These are phyloP conservation scores for Nigrospora oryzae DNA, from an alignment of 2,329 filamentous ascomycete species.

Conservation along the genomic window DNA sequence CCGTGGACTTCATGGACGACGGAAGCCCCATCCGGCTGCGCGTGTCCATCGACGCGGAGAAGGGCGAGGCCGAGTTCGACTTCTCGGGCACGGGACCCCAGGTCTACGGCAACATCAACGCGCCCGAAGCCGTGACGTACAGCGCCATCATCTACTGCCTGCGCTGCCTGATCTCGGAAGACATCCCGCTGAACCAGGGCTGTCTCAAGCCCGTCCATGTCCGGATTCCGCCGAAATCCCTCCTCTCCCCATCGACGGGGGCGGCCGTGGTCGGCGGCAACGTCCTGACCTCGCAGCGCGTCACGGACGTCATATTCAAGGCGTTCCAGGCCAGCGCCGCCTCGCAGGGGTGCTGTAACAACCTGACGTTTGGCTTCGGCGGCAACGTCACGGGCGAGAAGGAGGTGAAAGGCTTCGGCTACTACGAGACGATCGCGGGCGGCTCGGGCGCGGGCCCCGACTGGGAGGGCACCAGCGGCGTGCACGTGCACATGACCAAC, in stretches of 20 bases:
- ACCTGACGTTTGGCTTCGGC: constrained; percentile 70
- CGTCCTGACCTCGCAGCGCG: constrained; percentile 64
- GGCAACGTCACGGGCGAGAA: constrained; percentile 48
- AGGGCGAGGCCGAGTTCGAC: constrained; percentile 68
- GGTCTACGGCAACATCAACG: constrained; percentile 68
- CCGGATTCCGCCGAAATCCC: constrained; percentile 57
- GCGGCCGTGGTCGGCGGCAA: constrained; percentile 73
- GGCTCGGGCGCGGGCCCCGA: constrained; percentile 59
- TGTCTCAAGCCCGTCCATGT: constrained; percentile 65
- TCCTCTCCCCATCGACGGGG: constrained; percentile 62
- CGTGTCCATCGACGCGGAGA: constrained; percentile 60
- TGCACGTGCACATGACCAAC: constrained; percentile 73
- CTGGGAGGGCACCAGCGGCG: constrained; percentile 62
- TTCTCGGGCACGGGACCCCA: constrained; percentile 68
- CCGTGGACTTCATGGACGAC: constrained; percentile 72
- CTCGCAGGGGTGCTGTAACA: constrained; percentile 68
- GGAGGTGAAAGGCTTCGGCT: constrained; percentile 61
- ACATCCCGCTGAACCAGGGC: constrained; percentile 72
- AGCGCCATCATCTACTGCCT: constrained; percentile 74
- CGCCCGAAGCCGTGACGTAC: constrained; percentile 68
- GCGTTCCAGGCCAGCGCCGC: constrained; percentile 69
- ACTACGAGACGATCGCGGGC: constrained; percentile 74
- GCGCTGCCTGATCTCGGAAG: constrained; percentile 63
- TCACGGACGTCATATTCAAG: constrained; percentile 70
- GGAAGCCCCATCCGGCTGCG: constrained; percentile 64